Evolutionary conservation across 805 yeast species (phyloP), one percentile per base, ranked within the genome.

Genomic region (Cyberlindnera xishuangbannaensis): DNA sequence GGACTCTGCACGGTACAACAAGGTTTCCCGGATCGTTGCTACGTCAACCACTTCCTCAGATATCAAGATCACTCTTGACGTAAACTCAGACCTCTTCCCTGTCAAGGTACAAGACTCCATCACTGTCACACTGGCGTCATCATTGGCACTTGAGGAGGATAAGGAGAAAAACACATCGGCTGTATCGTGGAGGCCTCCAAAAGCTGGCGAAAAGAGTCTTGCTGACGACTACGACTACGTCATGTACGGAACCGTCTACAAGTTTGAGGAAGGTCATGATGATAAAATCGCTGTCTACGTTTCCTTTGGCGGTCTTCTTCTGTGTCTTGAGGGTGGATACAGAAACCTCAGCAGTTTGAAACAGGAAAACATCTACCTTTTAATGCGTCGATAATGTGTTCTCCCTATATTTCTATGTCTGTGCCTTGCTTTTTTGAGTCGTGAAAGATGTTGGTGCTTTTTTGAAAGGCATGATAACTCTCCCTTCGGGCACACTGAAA

Each of bases 181-280:
- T 55, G 42, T 64, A 40, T 61, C 65, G 15, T 64, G 69, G 69
- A 64, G 68, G 53, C 67, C 69, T 14, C 95, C 95, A 28, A 83
- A 73, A 59, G 72, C 83, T 10, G 83, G 80, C 39, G 95, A 87
- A 47, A 74, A 81, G 53, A 74, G 94, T 6, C 69, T 90, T 51
- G 95, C 96, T 46, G 97, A 90, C 58, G 97, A 92, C 55, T 90
- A 87, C 65, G 97, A 90, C 59, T 92, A 92, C 52, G 97, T 92
- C 45, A 90, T 92, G 97, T 78, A 88, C 58, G 98, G 98, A 34
- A 87, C 95, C 6, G 95, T 92, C 28, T 92, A 92, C 69, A 88
- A 90, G 59, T 92, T 92, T 55, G 96, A 90, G 58, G 98, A 92
- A 63, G 75, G 80, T 42, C 67, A 69, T 27, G 74, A 74, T 44